Conservation (phyloP, 768 basidiomycete species). For the Lentinula aciculospora region DNA sequence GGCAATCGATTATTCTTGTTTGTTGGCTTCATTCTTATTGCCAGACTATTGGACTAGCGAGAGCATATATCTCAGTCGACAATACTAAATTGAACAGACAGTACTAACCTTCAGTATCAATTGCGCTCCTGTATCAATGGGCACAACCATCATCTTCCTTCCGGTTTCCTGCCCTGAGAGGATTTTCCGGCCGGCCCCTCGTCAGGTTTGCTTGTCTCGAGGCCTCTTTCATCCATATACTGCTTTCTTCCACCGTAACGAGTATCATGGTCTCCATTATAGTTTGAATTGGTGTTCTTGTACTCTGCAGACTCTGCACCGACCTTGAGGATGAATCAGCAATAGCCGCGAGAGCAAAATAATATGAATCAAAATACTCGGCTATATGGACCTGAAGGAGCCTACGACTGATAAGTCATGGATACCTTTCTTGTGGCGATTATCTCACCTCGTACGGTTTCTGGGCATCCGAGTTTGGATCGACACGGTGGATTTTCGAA, state of each 20-base stretch:
- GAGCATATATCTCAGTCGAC: no score
- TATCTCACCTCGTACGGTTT: not conserved
- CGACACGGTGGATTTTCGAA: slow-evolving; percentile 6
- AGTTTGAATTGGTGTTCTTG: not conserved
- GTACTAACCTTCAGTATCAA: no score
- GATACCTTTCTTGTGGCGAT: no score
- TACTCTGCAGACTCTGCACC: slow-evolving; percentile 4
- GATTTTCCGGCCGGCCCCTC: slow-evolving; percentile 1
- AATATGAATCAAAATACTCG: not conserved
- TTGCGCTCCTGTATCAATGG: no score
- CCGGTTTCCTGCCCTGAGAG: not conserved
- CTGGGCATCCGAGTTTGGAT: slow-evolving; percentile 2
- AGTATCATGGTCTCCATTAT: slow-evolving; percentile 3
- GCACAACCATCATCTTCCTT: slow-evolving; percentile 1
- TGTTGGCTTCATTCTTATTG: no score
- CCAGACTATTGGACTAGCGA: no score
- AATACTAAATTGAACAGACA: no score
- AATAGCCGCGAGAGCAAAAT: not conserved
- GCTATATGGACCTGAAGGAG: slow-evolving; percentile 2
- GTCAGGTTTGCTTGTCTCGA: slow-evolving; percentile 3
- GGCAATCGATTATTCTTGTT: no score
- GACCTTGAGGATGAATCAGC: not conserved
- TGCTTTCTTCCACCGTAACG: slow-evolving; percentile 4
- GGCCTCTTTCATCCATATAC: not conserved
- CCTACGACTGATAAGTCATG: not conserved